Conservation (phyloP, 2,329 filamentous ascomycete genomes). For the Epichloe gansuensis region DNA sequence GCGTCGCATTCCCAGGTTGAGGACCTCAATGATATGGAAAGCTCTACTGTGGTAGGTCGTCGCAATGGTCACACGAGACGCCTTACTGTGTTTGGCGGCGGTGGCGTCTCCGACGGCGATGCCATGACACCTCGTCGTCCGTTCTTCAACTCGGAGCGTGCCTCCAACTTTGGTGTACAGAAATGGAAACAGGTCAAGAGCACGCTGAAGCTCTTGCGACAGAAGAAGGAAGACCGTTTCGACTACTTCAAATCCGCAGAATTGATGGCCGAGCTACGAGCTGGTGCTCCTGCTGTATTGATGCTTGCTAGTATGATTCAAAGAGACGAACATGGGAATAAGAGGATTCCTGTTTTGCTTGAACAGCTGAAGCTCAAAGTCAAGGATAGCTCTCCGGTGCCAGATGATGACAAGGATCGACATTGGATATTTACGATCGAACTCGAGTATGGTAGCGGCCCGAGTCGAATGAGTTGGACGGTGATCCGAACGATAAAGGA, state of each 20-base stretch:
- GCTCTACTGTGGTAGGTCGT: constrained; percentile 33
- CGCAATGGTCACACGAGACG: constrained; percentile 53
- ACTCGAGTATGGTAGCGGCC: constrained; percentile 88
- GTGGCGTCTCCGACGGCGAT: constrained; percentile 53
- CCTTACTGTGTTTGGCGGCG: constrained; percentile 52
- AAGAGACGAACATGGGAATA: constrained; percentile 89
- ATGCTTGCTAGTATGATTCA: constrained; percentile 98
- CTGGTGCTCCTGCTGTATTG: constrained; percentile 82
- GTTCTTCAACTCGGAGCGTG: constrained; percentile 52
- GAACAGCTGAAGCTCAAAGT: constrained; percentile 89
- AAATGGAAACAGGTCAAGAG: constrained; percentile 92
- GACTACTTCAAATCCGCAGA: constrained; percentile 95
- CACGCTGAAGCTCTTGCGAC: constrained; percentile 65
- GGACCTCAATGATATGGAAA: constrained; percentile 40
- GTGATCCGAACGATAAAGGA: constrained; percentile 79
- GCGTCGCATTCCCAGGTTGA: constrained; percentile 33
- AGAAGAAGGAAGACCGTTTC: constrained; percentile 76
- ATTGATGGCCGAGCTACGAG: constrained; percentile 86
- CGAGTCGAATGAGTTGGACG: constrained; percentile 94
- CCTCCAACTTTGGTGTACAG: constrained; percentile 62
- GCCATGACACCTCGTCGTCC: constrained; percentile 43
- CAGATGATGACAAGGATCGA: constrained; percentile 50
- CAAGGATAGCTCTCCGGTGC: constrained; percentile 61
- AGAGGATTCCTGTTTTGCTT: constrained; percentile 83
- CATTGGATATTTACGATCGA: constrained; percentile 87